phyloP scores from a whole-genome alignment of 306 rosid species.

The Amphicarpaea edgeworthii region DNA sequence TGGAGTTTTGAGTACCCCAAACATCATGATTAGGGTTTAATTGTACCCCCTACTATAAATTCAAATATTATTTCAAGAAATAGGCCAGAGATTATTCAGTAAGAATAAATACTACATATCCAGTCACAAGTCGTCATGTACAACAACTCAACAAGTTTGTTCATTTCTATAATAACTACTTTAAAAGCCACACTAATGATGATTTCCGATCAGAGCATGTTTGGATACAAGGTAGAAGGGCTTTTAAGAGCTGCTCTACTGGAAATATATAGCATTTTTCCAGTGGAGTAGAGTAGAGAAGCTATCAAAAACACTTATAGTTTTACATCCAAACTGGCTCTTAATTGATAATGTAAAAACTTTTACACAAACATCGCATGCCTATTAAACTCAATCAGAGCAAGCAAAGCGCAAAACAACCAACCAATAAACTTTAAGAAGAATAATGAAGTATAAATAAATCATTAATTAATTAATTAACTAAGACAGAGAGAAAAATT shows the following conservation, averaged over 20 bases:
- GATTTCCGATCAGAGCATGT: not conserved
- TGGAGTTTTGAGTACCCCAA: not conserved
- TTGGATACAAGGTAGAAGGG: no score
- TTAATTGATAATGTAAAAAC: not conserved
- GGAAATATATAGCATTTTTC: no score
- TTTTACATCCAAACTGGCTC: no score
- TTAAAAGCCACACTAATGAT: not conserved
- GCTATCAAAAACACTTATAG: no score
- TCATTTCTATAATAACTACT: not conserved
- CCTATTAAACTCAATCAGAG: not conserved
- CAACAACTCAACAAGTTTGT: not conserved
- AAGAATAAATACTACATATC: not conserved
- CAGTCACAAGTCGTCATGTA: not conserved
- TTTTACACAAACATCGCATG: not conserved
- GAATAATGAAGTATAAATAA: no score
- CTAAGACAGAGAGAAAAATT: conserved; percentile 9
- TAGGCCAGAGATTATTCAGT: not conserved
- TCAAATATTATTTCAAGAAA: conserved; percentile 21
- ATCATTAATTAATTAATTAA: no score
- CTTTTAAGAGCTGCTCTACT: no score
- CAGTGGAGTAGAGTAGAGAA: no score
- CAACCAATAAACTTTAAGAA: conserved; percentile 20
- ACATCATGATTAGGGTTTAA: not conserved
- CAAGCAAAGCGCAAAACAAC: conserved; percentile 26
- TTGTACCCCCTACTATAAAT: not conserved